phyloP scores from a whole-genome alignment of 257 asterid genomes.

The Solanum infundibuliforme region DNA sequence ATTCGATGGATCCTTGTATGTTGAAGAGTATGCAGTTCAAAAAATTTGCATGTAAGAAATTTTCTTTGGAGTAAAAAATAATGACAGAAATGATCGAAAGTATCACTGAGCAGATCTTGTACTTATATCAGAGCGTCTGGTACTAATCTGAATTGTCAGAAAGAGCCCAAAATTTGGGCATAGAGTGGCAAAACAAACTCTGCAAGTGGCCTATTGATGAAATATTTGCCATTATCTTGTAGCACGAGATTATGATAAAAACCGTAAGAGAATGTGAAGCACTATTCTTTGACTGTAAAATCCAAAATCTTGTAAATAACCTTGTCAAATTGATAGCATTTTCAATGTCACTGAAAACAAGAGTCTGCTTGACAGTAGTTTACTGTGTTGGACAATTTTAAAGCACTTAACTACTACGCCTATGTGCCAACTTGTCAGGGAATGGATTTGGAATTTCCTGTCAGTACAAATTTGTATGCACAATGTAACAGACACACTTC shows the following conservation, averaged over 20 bases:
- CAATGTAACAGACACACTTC: conserved; percentile 16
- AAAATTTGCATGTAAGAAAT: neutral
- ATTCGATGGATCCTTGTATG: neutral
- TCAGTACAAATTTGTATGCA: conserved; percentile 27
- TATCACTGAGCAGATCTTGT: neutral
- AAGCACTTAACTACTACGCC: neutral
- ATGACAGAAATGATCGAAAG: neutral
- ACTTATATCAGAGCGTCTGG: neutral
- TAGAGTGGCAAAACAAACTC: neutral
- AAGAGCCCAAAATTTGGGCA: neutral
- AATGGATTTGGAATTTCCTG: conserved; percentile 8
- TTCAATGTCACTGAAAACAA: neutral
- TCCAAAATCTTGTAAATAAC: neutral
- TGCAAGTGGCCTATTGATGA: neutral
- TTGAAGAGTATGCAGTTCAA: neutral
- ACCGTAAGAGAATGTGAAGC: neutral
- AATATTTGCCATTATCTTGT: neutral
- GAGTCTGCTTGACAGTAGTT: neutral
- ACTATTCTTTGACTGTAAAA: neutral
- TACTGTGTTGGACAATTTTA: neutral
- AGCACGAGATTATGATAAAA: neutral
- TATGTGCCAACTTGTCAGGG: conserved; percentile 13
- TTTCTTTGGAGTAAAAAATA: neutral
- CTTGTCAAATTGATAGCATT: neutral
- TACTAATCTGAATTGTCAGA: neutral